Evolutionary conservation across 2,329 filamentous ascomycete species (phyloP).

Genomic region (Harringtonia lauricola): DNA sequence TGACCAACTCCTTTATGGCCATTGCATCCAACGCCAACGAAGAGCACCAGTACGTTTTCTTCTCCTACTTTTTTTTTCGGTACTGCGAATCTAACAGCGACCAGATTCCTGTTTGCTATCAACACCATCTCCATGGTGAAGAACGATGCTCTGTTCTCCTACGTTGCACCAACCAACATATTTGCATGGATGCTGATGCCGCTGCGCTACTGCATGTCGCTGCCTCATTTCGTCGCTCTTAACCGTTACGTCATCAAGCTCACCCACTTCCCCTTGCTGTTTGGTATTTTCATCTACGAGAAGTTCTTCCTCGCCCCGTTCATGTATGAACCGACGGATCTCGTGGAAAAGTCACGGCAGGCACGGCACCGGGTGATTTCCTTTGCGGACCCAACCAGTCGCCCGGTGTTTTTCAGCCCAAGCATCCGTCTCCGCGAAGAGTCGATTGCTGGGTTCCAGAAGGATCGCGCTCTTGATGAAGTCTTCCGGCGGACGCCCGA

Average conservation of each 20-base stretch:
- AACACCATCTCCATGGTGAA: slow-evolving; percentile 98
- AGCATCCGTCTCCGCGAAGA: slow-evolving; percentile 66
- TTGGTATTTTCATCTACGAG: slow-evolving; percentile 82
- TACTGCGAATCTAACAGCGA: not conserved
- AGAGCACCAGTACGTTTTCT: slow-evolving; percentile 58
- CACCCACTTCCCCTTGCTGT: slow-evolving; percentile 80
- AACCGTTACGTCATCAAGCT: slow-evolving; percentile 88
- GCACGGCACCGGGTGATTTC: slow-evolving; percentile 38
- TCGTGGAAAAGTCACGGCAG: slow-evolving; percentile 61
- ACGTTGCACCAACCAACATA: slow-evolving; percentile 83
- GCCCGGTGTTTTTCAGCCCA: slow-evolving; percentile 62
- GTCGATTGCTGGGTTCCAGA: slow-evolving; percentile 78
- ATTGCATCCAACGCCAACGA: slow-evolving; percentile 89
- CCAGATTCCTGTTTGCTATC: slow-evolving; percentile 77
- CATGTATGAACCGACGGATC: slow-evolving; percentile 73
- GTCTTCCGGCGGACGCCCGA: slow-evolving; percentile 72
- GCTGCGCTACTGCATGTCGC: slow-evolving; percentile 66
- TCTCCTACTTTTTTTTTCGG: not conserved
- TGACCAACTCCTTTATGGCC: slow-evolving; percentile 93
- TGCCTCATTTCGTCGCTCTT: slow-evolving; percentile 70
- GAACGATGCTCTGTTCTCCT: slow-evolving; percentile 92
- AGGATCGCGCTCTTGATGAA: slow-evolving; percentile 82
- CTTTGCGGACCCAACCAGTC: slow-evolving; percentile 43
- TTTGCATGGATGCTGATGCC: slow-evolving; percentile 85
- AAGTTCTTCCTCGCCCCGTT: slow-evolving; percentile 63